Conservation (phyloP, 805 yeast species). For the Yarrowia deformans region DNA sequence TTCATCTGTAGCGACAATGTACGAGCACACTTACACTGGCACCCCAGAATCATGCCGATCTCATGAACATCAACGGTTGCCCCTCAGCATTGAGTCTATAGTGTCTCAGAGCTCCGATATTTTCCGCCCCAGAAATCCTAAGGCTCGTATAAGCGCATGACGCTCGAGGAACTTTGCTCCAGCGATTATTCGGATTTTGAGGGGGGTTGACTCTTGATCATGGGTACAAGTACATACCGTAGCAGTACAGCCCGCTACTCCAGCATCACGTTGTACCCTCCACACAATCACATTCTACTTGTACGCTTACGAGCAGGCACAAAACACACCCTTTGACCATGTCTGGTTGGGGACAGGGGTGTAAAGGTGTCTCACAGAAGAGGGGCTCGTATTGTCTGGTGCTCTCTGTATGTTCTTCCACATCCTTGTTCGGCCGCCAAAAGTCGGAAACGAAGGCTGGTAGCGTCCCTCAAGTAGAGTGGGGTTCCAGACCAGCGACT, state of each 20-base stretch:
- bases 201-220: too few relatives aligned
- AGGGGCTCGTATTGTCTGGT: constrained; percentile 24
- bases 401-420: background rate
- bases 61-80: constrained; percentile 14
- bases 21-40: too few relatives aligned
- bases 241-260: too few relatives aligned
- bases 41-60: constrained; percentile 23
- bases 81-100: background rate
- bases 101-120: constrained; percentile 4
- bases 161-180: too few relatives aligned
- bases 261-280: background rate
- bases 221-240: too few relatives aligned
- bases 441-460: background rate
- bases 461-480: constrained; percentile 7
- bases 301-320: too few relatives aligned
- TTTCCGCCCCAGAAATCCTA: background rate
- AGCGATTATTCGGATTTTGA: too few relatives aligned
- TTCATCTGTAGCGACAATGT: too few relatives aligned
- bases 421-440: too few relatives aligned
- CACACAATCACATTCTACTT: background rate
- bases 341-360: constrained; percentile 29
- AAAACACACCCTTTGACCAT: background rate
- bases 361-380: constrained; percentile 1
- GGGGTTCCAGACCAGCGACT: background rate
- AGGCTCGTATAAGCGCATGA: background rate